Evolutionary conservation across 2,329 filamentous ascomycete species (phyloP).

Genomic region (Ophiostoma sp.): DNA sequence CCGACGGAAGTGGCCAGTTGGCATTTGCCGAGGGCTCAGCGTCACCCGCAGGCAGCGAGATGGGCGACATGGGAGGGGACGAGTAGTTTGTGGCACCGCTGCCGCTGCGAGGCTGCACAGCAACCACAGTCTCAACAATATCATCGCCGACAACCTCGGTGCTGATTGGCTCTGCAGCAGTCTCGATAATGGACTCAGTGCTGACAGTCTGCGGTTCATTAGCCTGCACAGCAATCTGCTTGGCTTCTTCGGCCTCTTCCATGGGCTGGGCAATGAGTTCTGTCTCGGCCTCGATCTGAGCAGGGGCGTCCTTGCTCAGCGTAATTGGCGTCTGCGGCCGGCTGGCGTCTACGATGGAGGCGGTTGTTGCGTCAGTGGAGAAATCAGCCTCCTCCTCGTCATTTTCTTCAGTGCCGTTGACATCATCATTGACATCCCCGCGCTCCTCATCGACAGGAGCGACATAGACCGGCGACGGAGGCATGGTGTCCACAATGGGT

Average conservation of each 20-base stretch:
- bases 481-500: neutral
- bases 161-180: neutral
- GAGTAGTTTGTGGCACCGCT: neutral
- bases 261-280: neutral
- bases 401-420: neutral
- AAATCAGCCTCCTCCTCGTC: neutral
- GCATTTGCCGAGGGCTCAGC: constrained; percentile 1
- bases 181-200: neutral
- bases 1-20: constrained; percentile 1
- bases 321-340: neutral
- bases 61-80: neutral
- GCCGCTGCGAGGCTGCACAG: neutral
- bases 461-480: neutral
- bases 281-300: neutral
- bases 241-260: neutral
- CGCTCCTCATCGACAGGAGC: neutral
- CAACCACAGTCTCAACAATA: constrained; percentile 4
- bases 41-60: constrained; percentile 8
- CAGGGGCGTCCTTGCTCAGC: neutral
- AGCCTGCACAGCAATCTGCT: neutral
- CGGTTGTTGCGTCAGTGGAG: neutral
- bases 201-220: neutral
- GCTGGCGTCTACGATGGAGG: neutral
- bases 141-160: neutral
- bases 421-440: neutral